phyloP scores from a whole-genome alignment of 768 basidiomycete species.

The Amanita polypyramis region DNA sequence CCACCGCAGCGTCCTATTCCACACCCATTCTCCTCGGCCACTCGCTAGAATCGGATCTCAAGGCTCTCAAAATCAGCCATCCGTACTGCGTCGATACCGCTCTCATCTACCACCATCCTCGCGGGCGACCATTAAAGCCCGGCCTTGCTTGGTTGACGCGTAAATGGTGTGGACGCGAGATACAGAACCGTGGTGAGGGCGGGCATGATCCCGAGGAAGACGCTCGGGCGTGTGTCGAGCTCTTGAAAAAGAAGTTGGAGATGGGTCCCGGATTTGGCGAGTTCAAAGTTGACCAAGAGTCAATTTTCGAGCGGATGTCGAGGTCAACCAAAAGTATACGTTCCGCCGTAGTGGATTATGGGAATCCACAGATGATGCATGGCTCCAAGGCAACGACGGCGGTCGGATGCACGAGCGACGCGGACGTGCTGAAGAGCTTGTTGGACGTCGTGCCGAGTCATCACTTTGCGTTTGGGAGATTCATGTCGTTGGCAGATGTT shows the following conservation, averaged over 20 bases:
- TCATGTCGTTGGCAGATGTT: slow-evolving; percentile 71
- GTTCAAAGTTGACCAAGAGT: slow-evolving; percentile 76
- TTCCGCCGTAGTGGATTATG: slow-evolving; percentile 71
- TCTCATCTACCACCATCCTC: slow-evolving; percentile 82
- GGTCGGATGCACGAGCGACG: slow-evolving; percentile 66
- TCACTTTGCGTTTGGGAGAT: slow-evolving; percentile 76
- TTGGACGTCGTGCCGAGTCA: slow-evolving; percentile 49
- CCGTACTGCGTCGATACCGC: slow-evolving; percentile 89
- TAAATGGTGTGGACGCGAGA: slow-evolving; percentile 86
- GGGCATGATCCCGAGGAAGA: slow-evolving; percentile 96
- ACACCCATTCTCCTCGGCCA: slow-evolving; percentile 86
- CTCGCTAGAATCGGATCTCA: slow-evolving; percentile 90
- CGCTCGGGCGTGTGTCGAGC: slow-evolving; percentile 77
- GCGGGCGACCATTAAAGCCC: slow-evolving; percentile 88
- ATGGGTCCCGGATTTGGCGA: slow-evolving; percentile 77
- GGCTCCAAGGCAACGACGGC: slow-evolving; percentile 74
- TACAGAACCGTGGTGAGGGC: slow-evolving; percentile 74
- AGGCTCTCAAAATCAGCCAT: slow-evolving; percentile 79
- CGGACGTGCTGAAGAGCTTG: slow-evolving; percentile 67
- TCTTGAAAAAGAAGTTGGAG: slow-evolving; percentile 73
- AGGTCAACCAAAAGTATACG: slow-evolving; percentile 40
- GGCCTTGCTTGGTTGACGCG: slow-evolving; percentile 95
- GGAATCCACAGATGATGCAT: slow-evolving; percentile 77
- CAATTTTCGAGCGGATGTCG: slow-evolving; percentile 79
- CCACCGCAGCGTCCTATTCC: slow-evolving; percentile 22